Base-by-base conservation (phyloP, 257 asterid genomes). In the Euphrasia confusa region DNA sequence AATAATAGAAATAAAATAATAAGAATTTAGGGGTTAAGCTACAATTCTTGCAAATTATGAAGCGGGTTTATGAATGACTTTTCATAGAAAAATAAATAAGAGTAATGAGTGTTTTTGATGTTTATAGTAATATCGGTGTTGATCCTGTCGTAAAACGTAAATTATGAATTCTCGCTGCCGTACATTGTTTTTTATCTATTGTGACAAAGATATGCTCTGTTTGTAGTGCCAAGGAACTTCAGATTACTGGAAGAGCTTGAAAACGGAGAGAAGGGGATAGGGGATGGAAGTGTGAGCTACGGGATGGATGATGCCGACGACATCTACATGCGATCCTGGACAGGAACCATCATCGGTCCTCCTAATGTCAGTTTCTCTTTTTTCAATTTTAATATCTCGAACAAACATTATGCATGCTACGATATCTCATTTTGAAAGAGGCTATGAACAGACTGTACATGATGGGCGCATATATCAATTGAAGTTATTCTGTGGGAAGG, bases 291-390 rank as follows among this genome's bases (percentile, higher is more conserved):
- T 18, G 96, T 88, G 63, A 88, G 96, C 81, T 88, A 85, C 17
- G 96, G 96, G 39, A 88, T 88, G 96, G 94, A 88, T 61, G 96
- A 83, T 62, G 86, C 91, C 1, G 95, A 88, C 68, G 96, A 88
- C 66, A 78, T 88, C 32, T 85, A 69, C 84, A 85, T 88, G 96
- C 89, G 85, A 64, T 88, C 94, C 9, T 88, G 96, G 96, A 88
- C 96, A 2, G 96, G 96, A 72, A 88, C 96, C 59, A 81, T 88
- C 66, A 81, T 88, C 57, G 96, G 96, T 61, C 96, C 95, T 66
- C 89, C 92, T 60, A 88, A 88, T 71, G 94, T 88, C 63, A 64
- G 95, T 68, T 65, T 70, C 32, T 60, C 50, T 54, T 11, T 61
- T 33, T 13, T 33, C 21, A 26, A 4, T 7, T 35, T 35, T 0